Evolutionary conservation across 2,329 filamentous ascomycete genomes (phyloP), one percentile per base, ranked within the genome.

Genomic region (Lasiodiplodia theobromae): DNA sequence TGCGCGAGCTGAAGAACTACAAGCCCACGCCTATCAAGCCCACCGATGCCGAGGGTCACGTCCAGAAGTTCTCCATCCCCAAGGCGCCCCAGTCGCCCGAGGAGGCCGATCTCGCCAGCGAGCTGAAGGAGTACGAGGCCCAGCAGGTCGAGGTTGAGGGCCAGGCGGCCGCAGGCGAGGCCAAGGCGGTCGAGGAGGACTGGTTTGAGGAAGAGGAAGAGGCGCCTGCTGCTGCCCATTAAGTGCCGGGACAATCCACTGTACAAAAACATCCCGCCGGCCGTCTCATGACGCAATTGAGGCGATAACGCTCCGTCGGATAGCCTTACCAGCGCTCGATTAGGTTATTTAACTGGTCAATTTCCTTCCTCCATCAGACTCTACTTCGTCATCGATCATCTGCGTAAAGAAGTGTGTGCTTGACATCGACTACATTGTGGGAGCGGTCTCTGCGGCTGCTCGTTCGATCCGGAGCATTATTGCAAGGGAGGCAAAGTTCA

Each of bases 91-190:
- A 87, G 79, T 97, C 94, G 44, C 96, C 96, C 80, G 96, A 98
- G 84, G 95, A 98, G 88, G 85, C 91, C 83, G 92, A 97, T 83
- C 92, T 99, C 72, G 93, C 94, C 79, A 91, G 88, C 82, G 95
- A 93, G 82, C 85, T 99, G 81, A 91, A 96, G 86, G 91, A 93
- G 80, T 99, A 99, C 88, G 95, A 98, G 88, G 88, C 85, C 80
- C 93, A 97, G 87, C 88, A 91, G 76, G 94, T 97, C 74, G 96
- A 99, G 84, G 91, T 98, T 73, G 95, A 98, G 87, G 95, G 95
- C 74, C 89, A 93, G 82, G 88, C 92, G 73, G 85, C 86, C 74
- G 74, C 77, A 80, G 85, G 85, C 73, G 85, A 87, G 68, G 86
- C 90, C 70, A 83, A 82, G 84, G 90, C 84, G 58, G 84, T 83